Base-by-base conservation (phyloP, 2,329 filamentous ascomycete species). In the Lachnellula arida region DNA sequence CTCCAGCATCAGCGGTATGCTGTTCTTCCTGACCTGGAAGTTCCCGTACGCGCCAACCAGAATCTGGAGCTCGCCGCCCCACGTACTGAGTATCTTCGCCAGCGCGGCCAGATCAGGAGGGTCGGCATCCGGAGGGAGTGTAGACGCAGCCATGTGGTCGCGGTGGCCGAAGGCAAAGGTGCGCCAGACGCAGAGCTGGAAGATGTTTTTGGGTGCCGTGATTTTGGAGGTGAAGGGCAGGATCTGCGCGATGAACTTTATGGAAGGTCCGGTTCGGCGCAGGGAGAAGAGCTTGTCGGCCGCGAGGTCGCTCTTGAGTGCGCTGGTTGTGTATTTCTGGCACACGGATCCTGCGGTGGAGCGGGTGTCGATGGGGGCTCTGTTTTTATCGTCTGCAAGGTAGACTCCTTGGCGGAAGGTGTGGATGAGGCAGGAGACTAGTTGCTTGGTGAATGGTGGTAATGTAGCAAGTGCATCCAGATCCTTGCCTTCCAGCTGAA, bases 261-360 rank as follows among this genome's bases (percentile, higher is more conserved):
- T 51, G 1, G 54, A 54, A 14, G 57, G 28, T 1, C 54, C 57
- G 4, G 54, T 55, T 9, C 34, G 54, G 4, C 54, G 57, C 23
- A 60, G 54, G 5, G 57, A 50, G 11, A 55, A 60, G 5, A 57
- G 32, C 25, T 55, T 57, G 52, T 60, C 57, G 17, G n/a, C 8
- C 2, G n/a, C 6, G 44, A 46, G 44, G 44, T 46, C 22, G 15
- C 7, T 46, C 14, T 17, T 19, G 4, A 46, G 44, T 17, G 44
- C 44, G 22, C 15, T 46, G 5, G 44, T 22, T 9, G 15, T 19
- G n/a, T 46, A 46, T 46, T 25, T 46, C 17, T 28, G 17, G n/a
- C 22, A 23, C 7, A 46, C 6, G 2, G 22, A 4, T 7, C 44
- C 44, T 46, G n/a, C n/a, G 12, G 5, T 11, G n/a, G 44, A 14